These are phyloP conservation scores for Podaxis sp. DNA, from an alignment of 768 basidiomycete species.

Conservation along the genomic window DNA sequence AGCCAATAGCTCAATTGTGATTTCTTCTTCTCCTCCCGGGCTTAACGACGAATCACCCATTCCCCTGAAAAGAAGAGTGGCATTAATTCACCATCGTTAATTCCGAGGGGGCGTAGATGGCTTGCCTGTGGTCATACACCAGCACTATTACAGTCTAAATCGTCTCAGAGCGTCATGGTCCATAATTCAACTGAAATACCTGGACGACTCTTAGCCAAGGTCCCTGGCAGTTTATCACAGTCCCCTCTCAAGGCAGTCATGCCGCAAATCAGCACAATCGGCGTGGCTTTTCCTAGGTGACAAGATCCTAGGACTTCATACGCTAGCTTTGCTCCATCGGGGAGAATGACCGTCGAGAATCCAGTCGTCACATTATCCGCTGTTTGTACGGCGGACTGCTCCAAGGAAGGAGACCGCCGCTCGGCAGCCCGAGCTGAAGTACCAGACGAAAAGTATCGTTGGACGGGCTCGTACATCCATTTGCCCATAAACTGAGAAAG, in stretches of 20 bases:
- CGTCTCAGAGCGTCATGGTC: background rate
- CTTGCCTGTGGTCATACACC: slow-evolving; percentile 32
- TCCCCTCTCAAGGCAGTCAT: slow-evolving; percentile 36
- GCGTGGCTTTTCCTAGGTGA: slow-evolving; percentile 25
- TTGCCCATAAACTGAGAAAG: background rate
- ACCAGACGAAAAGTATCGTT: background rate
- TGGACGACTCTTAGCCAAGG: slow-evolving; percentile 32
- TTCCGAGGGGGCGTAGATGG: background rate
- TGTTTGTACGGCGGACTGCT: background rate
- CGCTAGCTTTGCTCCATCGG: slow-evolving; percentile 39
- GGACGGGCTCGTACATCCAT: background rate
- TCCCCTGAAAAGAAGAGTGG: slow-evolving; percentile 24
- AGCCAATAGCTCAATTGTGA: slow-evolving; percentile 42
- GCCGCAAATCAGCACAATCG: slow-evolving; percentile 40
- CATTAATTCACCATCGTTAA: background rate
- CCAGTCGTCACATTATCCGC: slow-evolving; percentile 16
- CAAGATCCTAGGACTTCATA: slow-evolving; percentile 39
- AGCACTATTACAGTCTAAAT: slow-evolving; percentile 27
- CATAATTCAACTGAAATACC: slow-evolving; percentile 22
- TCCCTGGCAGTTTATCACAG: slow-evolving; percentile 30
- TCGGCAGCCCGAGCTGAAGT: background rate
- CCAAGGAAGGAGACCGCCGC: background rate
- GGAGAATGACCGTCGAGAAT: slow-evolving; percentile 24
- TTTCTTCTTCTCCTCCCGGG: slow-evolving; percentile 25
- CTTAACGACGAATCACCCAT: slow-evolving; percentile 40